Conservation (phyloP, 305 asterid species). For the Fraxinus greggii region DNA sequence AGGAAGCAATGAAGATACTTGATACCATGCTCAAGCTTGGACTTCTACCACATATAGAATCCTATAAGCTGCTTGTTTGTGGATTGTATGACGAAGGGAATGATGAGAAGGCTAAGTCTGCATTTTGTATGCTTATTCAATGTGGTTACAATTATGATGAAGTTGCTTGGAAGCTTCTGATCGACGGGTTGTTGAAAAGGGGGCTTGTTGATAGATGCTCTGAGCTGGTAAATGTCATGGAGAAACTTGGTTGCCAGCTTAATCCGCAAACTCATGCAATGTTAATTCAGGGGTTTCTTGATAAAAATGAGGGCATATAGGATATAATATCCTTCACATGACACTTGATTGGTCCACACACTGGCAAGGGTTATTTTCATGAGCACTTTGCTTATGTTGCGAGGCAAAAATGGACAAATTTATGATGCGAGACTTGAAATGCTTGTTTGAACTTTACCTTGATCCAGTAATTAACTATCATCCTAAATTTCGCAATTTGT, state of each 20-base stretch:
- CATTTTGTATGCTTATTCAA: conserved; percentile 51
- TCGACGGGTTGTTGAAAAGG: conserved; percentile 66
- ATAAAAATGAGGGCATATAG: conserved; percentile 25
- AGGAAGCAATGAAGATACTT: conserved; percentile 49
- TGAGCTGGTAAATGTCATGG: conserved; percentile 65
- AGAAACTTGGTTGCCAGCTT: conserved; percentile 52
- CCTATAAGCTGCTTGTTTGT: conserved; percentile 57
- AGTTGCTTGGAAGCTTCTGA: conserved; percentile 71
- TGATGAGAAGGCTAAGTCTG: conserved; percentile 48
- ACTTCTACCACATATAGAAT: conserved; percentile 54
- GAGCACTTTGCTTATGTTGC: neutral
- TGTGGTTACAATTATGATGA: conserved; percentile 75
- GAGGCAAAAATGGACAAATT: neutral
- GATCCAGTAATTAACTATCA: neutral
- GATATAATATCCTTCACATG: neutral
- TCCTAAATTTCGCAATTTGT: neutral
- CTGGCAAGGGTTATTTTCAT: neutral
- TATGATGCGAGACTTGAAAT: neutral
- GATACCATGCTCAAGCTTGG: conserved; percentile 50
- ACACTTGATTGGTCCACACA: conserved; percentile 3
- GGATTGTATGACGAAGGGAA: conserved; percentile 59
- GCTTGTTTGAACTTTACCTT: neutral
- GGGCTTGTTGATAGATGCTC: conserved; percentile 53
- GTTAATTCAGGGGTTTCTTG: conserved; percentile 56
- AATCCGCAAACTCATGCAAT: conserved; percentile 56